A percentile compares a stretch with the other conserved stretches of the same genome.
These are phyloP conservation scores for Metarhizium album DNA, from an alignment of 2,329 filamentous ascomycete genomes.

Conservation along the genomic window DNA sequence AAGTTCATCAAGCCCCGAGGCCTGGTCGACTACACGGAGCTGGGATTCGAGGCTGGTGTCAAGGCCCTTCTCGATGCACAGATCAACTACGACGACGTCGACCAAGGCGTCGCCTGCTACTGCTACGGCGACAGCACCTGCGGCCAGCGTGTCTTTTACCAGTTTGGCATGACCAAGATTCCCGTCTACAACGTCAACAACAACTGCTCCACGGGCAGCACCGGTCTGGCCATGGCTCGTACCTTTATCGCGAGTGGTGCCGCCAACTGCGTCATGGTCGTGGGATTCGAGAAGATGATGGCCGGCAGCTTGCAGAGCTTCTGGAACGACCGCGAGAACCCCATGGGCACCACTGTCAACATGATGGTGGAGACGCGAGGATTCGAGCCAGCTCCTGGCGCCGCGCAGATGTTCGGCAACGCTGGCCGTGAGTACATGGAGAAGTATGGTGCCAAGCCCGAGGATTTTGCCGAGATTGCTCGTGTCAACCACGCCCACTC, in stretches of 20 bases:
- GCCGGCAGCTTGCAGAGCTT: conserved; percentile 73
- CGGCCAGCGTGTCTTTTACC: conserved; percentile 95
- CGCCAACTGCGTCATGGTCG: conserved; percentile 79
- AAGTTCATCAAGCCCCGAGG: conserved; percentile 97
- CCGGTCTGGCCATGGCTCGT: conserved; percentile 74
- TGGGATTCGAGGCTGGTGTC: conserved; percentile 84
- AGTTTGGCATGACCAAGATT: conserved; percentile 95
- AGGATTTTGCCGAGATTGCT: conserved; percentile 92
- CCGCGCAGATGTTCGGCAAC: conserved; percentile 93
- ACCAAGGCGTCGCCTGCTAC: conserved; percentile 93
- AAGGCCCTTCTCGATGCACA: conserved; percentile 80
- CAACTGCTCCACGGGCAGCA: conserved; percentile 94
- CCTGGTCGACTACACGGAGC: conserved; percentile 88
- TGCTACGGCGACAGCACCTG: conserved; percentile 94
- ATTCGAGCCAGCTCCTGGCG: conserved; percentile 69
- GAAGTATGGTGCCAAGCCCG: conserved; percentile 73
- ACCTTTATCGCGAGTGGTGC: conserved; percentile 70
- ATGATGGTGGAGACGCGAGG: conserved; percentile 82
- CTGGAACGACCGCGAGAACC: conserved; percentile 78
- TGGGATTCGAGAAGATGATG: conserved; percentile 98
- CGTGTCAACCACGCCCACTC: conserved; percentile 89
- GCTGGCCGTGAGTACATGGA: conserved; percentile 92
- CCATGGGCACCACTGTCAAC: conserved; percentile 57
- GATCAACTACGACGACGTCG: conserved; percentile 93
- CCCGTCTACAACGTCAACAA: conserved; percentile 98